These are phyloP conservation scores for Solanum verrucosum DNA, from an alignment of 257 asterid species.

Conservation along the genomic window DNA sequence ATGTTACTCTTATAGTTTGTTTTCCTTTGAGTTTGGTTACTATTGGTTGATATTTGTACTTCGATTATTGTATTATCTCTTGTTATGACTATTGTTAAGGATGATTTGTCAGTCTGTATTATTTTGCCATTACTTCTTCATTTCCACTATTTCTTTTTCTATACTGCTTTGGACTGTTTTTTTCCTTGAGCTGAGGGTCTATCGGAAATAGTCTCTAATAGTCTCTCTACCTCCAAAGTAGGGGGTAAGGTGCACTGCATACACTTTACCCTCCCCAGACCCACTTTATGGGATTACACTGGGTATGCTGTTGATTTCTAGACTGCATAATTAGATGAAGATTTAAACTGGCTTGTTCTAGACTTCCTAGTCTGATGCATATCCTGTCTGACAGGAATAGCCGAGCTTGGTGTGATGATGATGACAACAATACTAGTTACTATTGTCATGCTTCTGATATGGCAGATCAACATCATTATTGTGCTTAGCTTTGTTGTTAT, in stretches of 20 bases:
- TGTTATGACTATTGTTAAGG: not conserved
- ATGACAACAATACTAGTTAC: conserved; percentile 78
- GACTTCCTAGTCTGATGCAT: conserved; percentile 27
- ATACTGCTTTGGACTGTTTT: not conserved
- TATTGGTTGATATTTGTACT: not conserved
- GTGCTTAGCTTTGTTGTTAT: conserved; percentile 55
- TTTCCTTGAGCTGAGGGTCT: not conserved
- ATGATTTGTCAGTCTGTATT: not conserved
- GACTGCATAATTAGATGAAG: not conserved
- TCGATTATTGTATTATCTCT: not conserved
- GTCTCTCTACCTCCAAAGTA: not conserved
- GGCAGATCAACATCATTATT: conserved; percentile 75
- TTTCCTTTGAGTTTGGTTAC: not conserved
- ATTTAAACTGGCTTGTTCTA: not conserved
- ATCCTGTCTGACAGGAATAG: conserved; percentile 54
- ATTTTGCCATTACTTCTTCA: not conserved
- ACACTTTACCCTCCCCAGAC: not conserved
- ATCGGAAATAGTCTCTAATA: not conserved
- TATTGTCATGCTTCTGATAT: conserved; percentile 94
- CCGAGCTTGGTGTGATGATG: conserved; percentile 97
- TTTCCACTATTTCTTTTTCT: not conserved
- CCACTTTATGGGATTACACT: not conserved
- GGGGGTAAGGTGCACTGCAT: not conserved
- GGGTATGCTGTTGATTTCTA: not conserved
- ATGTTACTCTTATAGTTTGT: not conserved